Base-by-base conservation (phyloP, 75 land plant genomes). In the Selaginella moellendorffii region DNA sequence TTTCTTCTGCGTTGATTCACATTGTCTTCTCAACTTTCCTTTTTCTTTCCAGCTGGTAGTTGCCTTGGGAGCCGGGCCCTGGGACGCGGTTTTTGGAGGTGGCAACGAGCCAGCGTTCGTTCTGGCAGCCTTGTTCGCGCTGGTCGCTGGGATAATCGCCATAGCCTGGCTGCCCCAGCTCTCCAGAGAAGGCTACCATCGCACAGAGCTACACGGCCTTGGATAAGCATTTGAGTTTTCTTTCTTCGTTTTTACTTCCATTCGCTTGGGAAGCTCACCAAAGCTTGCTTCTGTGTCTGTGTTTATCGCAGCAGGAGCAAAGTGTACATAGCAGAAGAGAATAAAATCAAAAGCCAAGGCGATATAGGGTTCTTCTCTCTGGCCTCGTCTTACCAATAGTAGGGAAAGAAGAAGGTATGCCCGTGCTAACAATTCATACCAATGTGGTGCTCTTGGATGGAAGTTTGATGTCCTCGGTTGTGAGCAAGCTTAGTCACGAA, bases 61-160 rank as follows among this genome's bases (percentile, higher is more conserved):
- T n/a, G 88, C 96, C 19, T 75, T 89, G 29, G 90, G 96, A 62
- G 90, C 90, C 2, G 96, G 90, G 5, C 96, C 96, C 24, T 89
- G n/a, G 96, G 96, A 89, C 76, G 90, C 80, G 18, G 63, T 89
- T 19, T 89, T 85, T 74, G 90, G 96, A n/a, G 96, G 96, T 60
- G 96, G 96, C 2, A 89, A 89, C 61, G 76, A 81, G 61, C 96
- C 96, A 27, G 96, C 96, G 19, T 89, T 85, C 71, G 82, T 60
- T 5, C 69, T 89, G 31, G 90, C 96, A 25, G 77, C 90, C 27
- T 18, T 89, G 0, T 76, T 62, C 65, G 86, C 96, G 21, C 66
- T 89, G 25, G 77, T 76, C 5, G 90, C 86, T 26, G 86, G 86
- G 27, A 63, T 83, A 20, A 62, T 83, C 65, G 90, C 90, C 12